Evolutionary conservation across 768 basidiomycete genomes (phyloP).

Genomic region (Macrolepiota dolichaula): DNA sequence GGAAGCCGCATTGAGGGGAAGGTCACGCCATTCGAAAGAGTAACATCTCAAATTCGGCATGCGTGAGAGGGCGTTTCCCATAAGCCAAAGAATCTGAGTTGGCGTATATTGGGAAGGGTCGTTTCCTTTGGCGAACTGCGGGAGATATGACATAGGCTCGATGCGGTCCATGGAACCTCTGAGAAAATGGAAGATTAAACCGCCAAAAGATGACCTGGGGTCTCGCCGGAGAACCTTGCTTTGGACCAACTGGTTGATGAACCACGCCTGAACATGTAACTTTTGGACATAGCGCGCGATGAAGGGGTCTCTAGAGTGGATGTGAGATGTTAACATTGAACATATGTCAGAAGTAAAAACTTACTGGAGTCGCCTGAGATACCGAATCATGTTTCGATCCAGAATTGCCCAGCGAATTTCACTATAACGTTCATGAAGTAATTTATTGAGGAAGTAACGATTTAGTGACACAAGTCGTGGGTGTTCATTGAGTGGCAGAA

Average conservation of each 20-base stretch:
- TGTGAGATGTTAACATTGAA: not conserved
- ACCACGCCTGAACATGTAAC: slow-evolving; percentile 36
- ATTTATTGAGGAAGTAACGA: slow-evolving; percentile 27
- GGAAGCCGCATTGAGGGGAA: not conserved
- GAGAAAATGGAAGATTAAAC: not conserved
- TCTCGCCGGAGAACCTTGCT: not conserved
- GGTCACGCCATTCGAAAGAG: slow-evolving; percentile 5
- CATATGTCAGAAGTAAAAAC: not conserved
- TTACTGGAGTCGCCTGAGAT: slow-evolving; percentile 7
- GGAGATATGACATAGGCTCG: not conserved
- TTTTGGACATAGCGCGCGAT: slow-evolving; percentile 30
- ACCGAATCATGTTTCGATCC: not conserved
- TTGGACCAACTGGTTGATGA: slow-evolving; percentile 31
- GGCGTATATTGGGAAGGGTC: not conserved
- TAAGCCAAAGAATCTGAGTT: not conserved
- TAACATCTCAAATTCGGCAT: not conserved
- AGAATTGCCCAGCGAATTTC: not conserved
- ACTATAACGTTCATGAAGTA: slow-evolving; percentile 25
- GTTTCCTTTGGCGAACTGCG: not conserved
- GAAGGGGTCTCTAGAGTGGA: not conserved
- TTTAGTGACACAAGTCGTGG: slow-evolving; percentile 21
- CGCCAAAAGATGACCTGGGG: not conserved
- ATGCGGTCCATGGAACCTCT: not conserved
- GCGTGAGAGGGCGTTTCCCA: not conserved
- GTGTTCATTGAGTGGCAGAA: slow-evolving; percentile 14